phyloP scores from a whole-genome alignment of 2,329 filamentous ascomycete genomes.

The Cadophora luteo-olivacea region DNA sequence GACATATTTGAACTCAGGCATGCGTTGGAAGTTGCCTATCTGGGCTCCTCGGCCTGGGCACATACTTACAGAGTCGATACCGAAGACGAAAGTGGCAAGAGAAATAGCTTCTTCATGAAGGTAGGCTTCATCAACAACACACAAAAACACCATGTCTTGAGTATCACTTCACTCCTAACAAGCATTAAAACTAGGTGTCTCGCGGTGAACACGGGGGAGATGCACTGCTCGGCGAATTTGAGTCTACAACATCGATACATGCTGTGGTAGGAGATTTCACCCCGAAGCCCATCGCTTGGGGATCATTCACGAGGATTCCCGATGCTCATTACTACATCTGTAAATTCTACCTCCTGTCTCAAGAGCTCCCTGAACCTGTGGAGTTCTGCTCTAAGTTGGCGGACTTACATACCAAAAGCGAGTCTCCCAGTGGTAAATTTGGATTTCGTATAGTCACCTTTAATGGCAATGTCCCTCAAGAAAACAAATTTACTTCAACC shows the following conservation, averaged over 20 bases:
- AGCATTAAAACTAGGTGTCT: no score
- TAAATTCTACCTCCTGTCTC: neutral
- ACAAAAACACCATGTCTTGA: no score
- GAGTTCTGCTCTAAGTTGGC: neutral
- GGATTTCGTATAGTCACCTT: neutral
- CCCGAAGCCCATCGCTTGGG: neutral
- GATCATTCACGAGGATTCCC: neutral
- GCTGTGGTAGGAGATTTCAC: neutral
- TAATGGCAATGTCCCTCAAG: neutral
- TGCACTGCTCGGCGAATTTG: neutral
- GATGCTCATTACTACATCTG: neutral
- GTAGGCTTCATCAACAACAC: no score
- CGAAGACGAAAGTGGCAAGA: no score
- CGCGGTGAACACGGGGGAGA: neutral
- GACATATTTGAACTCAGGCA: no score
- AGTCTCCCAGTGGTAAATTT: neutral
- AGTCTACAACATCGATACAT: neutral
- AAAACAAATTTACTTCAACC: neutral
- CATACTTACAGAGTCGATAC: no score
- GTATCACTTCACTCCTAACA: no score
- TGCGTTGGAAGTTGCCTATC: no score
- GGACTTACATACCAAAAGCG: neutral
- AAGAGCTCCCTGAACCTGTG: neutral
- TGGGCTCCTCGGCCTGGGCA: no score
- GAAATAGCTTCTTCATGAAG: no score